These are phyloP conservation scores for Buddleja alternifolia DNA, from an alignment of 257 asterid species.

Conservation along the genomic window DNA sequence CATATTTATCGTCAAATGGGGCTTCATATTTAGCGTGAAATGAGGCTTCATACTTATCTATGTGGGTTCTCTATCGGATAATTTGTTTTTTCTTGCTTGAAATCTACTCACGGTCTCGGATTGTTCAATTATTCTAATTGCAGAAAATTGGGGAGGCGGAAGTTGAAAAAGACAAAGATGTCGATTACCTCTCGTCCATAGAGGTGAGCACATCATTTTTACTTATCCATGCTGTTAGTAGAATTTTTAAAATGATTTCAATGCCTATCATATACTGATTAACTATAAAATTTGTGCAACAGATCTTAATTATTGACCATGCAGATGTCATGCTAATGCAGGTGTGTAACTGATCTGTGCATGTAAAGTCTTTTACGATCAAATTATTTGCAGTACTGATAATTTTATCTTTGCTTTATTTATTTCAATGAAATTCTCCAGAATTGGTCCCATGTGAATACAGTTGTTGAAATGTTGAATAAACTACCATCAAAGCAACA, in stretches of 20 bases:
- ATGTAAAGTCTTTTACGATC: conserved; percentile 12
- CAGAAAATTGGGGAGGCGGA: conserved; percentile 96
- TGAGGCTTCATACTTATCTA: no score
- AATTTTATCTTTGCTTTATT: conserved; percentile 12
- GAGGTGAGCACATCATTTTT: conserved; percentile 56
- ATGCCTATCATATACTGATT: conserved; percentile 25
- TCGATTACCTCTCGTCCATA: conserved; percentile 96
- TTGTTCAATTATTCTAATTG: conserved; percentile 28
- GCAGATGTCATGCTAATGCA: conserved; percentile 94
- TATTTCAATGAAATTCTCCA: conserved; percentile 36
- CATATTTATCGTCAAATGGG: conserved; percentile 5
- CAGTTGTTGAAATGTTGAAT: conserved; percentile 74
- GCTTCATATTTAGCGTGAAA: no score
- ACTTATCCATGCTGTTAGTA: background rate
- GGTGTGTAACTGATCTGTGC: conserved; percentile 47
- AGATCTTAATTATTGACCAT: conserved; percentile 90
- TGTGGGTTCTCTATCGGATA: background rate
- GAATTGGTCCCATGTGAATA: conserved; percentile 95
- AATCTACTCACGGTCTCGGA: background rate
- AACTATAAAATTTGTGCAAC: conserved; percentile 32
- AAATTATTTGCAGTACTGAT: conserved; percentile 25
- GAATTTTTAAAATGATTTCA: conserved; percentile 13
- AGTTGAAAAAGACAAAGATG: conserved; percentile 72
- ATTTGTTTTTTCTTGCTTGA: conserved; percentile 4
- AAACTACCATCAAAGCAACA: conserved; percentile 82